Percentiles rank a stretch among this genome's conserved stretches.
Evolutionary conservation across 208 protist genomes (phyloP).

Genomic region (Trypanosomatidae sp.): DNA sequence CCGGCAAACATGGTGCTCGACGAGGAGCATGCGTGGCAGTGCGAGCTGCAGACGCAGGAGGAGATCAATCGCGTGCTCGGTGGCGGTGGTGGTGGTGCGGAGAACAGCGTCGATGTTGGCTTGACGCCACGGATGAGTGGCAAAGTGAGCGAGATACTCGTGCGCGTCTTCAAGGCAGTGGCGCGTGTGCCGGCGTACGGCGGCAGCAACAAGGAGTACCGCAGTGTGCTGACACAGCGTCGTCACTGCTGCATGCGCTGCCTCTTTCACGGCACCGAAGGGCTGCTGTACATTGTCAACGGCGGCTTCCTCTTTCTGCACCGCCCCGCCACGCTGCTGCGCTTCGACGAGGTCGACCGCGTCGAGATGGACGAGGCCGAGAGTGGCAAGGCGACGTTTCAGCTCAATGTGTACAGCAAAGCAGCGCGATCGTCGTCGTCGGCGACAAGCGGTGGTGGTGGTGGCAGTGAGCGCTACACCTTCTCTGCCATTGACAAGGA

Average conservation of each 20-base stretch:
- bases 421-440: too few relatives aligned
- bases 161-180: slow-evolving; percentile 59
- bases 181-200: slow-evolving; percentile 58
- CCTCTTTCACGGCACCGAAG: slow-evolving; percentile 54
- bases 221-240: slow-evolving; percentile 24
- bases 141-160: slow-evolving; percentile 73
- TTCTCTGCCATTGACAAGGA: slow-evolving; percentile 53
- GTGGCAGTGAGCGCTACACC: slow-evolving; percentile 36
- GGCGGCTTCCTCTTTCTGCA: slow-evolving; percentile 70
- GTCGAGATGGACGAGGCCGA: slow-evolving; percentile 64
- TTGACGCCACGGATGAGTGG: slow-evolving; percentile 66
- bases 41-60: slow-evolving; percentile 59
- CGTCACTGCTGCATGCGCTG: slow-evolving; percentile 55
- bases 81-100: neutral
- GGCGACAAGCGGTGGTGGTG: slow-evolving; percentile 1
- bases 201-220: slow-evolving; percentile 74
- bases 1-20: slow-evolving; percentile 37
- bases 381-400: slow-evolving; percentile 53
- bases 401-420: slow-evolving; percentile 41
- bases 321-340: slow-evolving; percentile 49
- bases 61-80: slow-evolving; percentile 44
- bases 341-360: slow-evolving; percentile 25
- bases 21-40: slow-evolving; percentile 58
- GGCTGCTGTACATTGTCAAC: slow-evolving; percentile 61
- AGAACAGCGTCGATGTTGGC: neutral